These are phyloP conservation scores for Hypomyces rosellus DNA, from an alignment of 2,329 filamentous ascomycete genomes.

Conservation along the genomic window DNA sequence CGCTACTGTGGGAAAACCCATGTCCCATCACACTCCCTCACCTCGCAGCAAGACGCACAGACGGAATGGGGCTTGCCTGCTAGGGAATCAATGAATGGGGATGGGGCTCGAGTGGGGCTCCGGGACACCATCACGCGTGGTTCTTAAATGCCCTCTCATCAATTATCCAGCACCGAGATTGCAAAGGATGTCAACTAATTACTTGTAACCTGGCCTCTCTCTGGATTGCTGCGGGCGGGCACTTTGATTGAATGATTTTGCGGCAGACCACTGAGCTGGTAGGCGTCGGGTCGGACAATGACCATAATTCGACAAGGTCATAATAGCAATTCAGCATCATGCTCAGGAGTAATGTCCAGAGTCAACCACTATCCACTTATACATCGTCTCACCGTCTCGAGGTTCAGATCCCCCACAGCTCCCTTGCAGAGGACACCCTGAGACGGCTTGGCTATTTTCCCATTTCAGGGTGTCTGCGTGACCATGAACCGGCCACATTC, in stretches of 20 bases:
- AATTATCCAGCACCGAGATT: neutral
- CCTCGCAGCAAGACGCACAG: conserved; percentile 4
- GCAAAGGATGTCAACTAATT: neutral
- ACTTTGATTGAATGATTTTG: no score
- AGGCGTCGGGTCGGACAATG: no score
- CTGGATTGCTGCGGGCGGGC: no score
- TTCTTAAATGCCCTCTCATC: neutral
- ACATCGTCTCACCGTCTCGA: no score
- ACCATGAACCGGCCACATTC: neutral
- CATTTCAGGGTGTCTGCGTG: neutral
- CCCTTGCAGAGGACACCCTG: neutral
- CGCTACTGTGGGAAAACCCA: conserved; percentile 12
- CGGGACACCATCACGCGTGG: neutral
- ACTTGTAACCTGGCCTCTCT: neutral
- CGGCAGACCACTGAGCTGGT: no score
- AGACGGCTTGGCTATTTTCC: neutral
- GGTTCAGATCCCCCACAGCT: no score
- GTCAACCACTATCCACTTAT: no score
- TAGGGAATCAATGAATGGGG: conserved; percentile 2
- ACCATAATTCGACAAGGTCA: no score
- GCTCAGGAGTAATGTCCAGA: no score
- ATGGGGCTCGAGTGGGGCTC: neutral
- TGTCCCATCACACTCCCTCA: conserved; percentile 10
- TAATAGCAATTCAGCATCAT: no score
- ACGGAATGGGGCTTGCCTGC: neutral